Conservation (phyloP, 768 basidiomycete genomes). For the Leccinum pellstonianum region DNA sequence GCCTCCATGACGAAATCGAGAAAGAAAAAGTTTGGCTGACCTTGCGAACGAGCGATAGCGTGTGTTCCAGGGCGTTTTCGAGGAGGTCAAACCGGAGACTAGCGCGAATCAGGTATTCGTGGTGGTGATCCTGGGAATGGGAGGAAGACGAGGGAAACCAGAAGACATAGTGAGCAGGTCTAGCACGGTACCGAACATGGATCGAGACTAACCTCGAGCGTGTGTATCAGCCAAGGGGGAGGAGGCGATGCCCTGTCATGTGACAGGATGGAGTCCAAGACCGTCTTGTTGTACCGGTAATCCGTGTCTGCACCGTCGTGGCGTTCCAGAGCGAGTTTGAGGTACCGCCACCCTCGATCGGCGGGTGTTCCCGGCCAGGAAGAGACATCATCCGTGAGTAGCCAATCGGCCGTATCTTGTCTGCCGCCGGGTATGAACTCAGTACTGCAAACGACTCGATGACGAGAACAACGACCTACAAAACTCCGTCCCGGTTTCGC, state of each 20-base stretch:
- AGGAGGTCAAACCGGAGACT: constrained; percentile 79
- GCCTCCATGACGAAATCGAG: background rate
- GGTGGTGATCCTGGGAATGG: constrained; percentile 56
- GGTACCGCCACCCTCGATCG: constrained; percentile 85
- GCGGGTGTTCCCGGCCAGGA: constrained; percentile 82
- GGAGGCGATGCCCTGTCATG: constrained; percentile 58
- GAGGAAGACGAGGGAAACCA: background rate
- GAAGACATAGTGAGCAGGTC: constrained; percentile 1
- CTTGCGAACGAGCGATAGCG: constrained; percentile 68
- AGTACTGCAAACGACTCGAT: background rate
- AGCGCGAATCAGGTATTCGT: constrained; percentile 79
- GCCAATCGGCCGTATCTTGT: constrained; percentile 75
- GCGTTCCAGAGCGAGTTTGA: constrained; percentile 74
- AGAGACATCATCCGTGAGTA: constrained; percentile 74
- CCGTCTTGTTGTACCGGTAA: constrained; percentile 72
- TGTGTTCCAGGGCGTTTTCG: constrained; percentile 72
- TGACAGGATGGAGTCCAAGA: constrained; percentile 73
- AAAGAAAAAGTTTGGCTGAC: constrained; percentile 40
- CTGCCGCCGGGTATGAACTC: constrained; percentile 38
- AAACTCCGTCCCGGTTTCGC: constrained; percentile 53
- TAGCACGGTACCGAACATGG: background rate
- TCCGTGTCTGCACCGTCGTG: constrained; percentile 74
- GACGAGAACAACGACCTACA: constrained; percentile 43
- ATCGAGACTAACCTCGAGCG: constrained; percentile 56
- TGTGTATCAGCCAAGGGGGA: constrained; percentile 82